phyloP scores from a whole-genome alignment of 306 rosid species.

The Psophocarpus tetragonolobus region DNA sequence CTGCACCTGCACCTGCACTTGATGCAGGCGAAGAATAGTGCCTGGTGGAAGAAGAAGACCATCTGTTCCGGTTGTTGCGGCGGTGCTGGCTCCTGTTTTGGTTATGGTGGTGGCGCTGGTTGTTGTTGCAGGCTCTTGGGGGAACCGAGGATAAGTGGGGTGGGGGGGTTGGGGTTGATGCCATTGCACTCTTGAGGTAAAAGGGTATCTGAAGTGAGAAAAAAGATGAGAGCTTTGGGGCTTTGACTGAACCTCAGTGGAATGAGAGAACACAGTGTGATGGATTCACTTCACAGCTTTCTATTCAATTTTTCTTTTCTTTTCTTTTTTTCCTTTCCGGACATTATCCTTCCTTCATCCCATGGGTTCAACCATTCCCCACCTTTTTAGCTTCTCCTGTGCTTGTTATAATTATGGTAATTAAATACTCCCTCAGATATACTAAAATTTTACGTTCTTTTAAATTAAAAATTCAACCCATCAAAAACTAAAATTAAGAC shows the following conservation, averaged over 20 bases:
- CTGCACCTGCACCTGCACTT: neutral
- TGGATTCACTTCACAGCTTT: neutral
- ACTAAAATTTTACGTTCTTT: too few relatives aligned
- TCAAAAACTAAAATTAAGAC: too few relatives aligned
- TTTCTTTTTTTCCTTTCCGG: neutral
- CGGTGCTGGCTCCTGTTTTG: constrained; percentile 37
- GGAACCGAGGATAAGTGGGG: constrained; percentile 40
- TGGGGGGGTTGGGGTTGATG: constrained; percentile 33
- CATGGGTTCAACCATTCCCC: neutral
- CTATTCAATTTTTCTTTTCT: neutral
- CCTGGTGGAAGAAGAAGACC: constrained; percentile 48
- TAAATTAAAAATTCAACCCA: too few relatives aligned
- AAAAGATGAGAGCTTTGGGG: constrained; percentile 3
- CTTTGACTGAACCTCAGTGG: neutral
- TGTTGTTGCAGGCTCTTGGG: constrained; percentile 56
- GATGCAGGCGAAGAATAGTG: constrained; percentile 39
- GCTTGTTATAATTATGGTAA: neutral
- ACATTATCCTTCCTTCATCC: neutral
- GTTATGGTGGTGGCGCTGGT: constrained; percentile 41
- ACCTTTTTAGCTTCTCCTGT: neutral
- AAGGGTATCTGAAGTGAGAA: constrained; percentile 24
- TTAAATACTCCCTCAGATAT: too few relatives aligned
- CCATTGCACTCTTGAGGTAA: constrained; percentile 8
- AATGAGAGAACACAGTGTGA: neutral
- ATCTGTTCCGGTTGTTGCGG: constrained; percentile 41